Conservation (phyloP, 1,284 basidiomycete genomes). For the Irpex lacteus region DNA sequence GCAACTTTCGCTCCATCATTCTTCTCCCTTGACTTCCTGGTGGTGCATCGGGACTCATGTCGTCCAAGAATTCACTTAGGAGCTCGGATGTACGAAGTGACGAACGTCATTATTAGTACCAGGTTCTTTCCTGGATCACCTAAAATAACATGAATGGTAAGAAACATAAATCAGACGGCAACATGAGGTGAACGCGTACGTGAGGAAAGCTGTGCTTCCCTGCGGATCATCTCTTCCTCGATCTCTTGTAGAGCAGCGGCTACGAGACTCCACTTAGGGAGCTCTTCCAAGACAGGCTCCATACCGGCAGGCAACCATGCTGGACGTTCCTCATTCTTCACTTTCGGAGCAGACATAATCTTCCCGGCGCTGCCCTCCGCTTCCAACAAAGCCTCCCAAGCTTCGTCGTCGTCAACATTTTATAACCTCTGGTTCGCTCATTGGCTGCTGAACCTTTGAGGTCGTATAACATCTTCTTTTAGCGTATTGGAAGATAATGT, state of each 20-base stretch:
- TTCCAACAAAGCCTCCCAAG: constrained; percentile 69
- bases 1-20: constrained; percentile 80
- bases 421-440: constrained; percentile 22
- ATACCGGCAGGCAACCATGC: constrained; percentile 78
- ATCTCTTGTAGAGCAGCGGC: constrained; percentile 88
- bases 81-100: constrained; percentile 75
- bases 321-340: constrained; percentile 16
- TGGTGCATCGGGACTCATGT: constrained; percentile 56
- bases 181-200: constrained; percentile 16
- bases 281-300: constrained; percentile 87
- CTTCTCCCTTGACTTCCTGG: constrained; percentile 59
- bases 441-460: constrained; percentile 27
- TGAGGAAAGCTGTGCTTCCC: constrained; percentile 41
- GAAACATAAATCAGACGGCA: neutral
- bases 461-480: constrained; percentile 76
- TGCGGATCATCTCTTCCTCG: constrained; percentile 80
- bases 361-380: constrained; percentile 37
- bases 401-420: constrained; percentile 61
- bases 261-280: constrained; percentile 92
- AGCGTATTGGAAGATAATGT: constrained; percentile 84
- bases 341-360: constrained; percentile 1
- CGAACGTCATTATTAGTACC: constrained; percentile 87
- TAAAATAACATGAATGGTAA: constrained; percentile 22
- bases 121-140: constrained; percentile 68
- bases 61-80: constrained; percentile 76